These are phyloP conservation scores for Chrysosporium keratinophilum DNA, from an alignment of 2,329 filamentous ascomycete species.

Conservation along the genomic window DNA sequence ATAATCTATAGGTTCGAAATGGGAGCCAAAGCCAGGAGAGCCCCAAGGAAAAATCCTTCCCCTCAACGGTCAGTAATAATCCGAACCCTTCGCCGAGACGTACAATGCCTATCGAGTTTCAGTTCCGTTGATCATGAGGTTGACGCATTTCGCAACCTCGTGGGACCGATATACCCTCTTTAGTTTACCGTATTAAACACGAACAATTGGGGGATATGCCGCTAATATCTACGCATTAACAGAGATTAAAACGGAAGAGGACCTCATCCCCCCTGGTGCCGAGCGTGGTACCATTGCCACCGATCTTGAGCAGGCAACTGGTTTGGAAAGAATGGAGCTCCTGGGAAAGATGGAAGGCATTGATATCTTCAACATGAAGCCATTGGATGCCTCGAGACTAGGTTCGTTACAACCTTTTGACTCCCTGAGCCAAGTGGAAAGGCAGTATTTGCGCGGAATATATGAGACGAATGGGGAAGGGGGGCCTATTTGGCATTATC, in stretches of 20 bases:
- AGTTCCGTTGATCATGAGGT: neutral
- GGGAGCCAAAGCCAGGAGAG: conserved; percentile 29
- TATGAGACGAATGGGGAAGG: neutral
- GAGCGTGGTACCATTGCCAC: conserved; percentile 73
- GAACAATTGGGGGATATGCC: neutral
- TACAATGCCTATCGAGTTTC: neutral
- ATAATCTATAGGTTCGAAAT: conserved; percentile 26
- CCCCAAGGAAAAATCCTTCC: conserved; percentile 35
- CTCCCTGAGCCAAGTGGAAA: neutral
- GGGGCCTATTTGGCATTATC: neutral
- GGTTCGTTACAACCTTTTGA: conserved; percentile 45
- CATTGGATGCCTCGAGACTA: conserved; percentile 78
- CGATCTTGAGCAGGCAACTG: conserved; percentile 90
- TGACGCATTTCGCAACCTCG: neutral
- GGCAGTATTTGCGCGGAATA: neutral
- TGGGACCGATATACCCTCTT: neutral
- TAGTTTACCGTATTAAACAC: neutral
- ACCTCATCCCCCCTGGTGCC: conserved; percentile 78
- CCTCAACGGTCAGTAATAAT: conserved; percentile 34
- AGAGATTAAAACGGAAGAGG: conserved; percentile 77
- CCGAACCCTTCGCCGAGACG: conserved; percentile 9
- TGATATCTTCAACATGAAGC: conserved; percentile 97
- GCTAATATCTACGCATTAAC: conserved; percentile 13
- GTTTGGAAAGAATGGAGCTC: conserved; percentile 96
- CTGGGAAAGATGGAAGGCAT: conserved; percentile 98